Evolutionary conservation across 805 yeast genomes (phyloP).

Genomic region (Scheffersomyces coipomensis): DNA sequence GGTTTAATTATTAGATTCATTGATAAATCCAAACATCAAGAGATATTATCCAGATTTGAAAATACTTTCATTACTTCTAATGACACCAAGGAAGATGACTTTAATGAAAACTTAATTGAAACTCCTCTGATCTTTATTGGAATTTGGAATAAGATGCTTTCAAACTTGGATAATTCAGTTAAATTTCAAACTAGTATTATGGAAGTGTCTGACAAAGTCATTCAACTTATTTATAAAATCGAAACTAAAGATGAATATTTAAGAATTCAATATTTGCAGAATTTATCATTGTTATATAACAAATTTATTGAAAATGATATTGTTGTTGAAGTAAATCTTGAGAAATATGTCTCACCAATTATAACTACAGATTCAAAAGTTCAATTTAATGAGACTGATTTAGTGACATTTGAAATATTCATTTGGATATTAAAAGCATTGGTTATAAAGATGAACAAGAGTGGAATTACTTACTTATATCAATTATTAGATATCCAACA

Average conservation of each 20-base stretch:
- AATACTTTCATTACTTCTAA: slow-evolving; percentile 30
- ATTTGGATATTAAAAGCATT: slow-evolving; percentile 77
- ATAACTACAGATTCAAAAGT: background rate
- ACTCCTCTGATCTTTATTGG: slow-evolving; percentile 33
- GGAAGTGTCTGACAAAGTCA: slow-evolving; percentile 7
- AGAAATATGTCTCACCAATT: background rate
- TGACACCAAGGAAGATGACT: slow-evolving; percentile 6
- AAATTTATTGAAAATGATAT: slow-evolving; percentile 20
- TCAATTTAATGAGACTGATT: background rate
- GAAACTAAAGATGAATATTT: slow-evolving; percentile 22
- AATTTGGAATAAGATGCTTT: slow-evolving; percentile 44
- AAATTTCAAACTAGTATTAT: slow-evolving; percentile 5
- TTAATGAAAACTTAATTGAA: slow-evolving; percentile 9
- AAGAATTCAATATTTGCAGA: slow-evolving; percentile 56
- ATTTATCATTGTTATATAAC: slow-evolving; percentile 55
- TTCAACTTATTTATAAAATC: slow-evolving; percentile 8
- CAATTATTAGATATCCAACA: slow-evolving; percentile 8
- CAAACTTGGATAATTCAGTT: slow-evolving; percentile 49
- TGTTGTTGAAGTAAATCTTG: background rate
- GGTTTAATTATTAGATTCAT: slow-evolving; percentile 40
- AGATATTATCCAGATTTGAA: slow-evolving; percentile 37
- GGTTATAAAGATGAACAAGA: slow-evolving; percentile 52
- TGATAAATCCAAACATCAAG: slow-evolving; percentile 45
- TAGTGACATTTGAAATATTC: slow-evolving; percentile 46
- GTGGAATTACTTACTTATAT: slow-evolving; percentile 23